Percentiles rank a stretch among this genome's conserved stretches.
phyloP scores from a whole-genome alignment of 2,329 filamentous ascomycete genomes.

The Chalaropsis ovoidea region DNA sequence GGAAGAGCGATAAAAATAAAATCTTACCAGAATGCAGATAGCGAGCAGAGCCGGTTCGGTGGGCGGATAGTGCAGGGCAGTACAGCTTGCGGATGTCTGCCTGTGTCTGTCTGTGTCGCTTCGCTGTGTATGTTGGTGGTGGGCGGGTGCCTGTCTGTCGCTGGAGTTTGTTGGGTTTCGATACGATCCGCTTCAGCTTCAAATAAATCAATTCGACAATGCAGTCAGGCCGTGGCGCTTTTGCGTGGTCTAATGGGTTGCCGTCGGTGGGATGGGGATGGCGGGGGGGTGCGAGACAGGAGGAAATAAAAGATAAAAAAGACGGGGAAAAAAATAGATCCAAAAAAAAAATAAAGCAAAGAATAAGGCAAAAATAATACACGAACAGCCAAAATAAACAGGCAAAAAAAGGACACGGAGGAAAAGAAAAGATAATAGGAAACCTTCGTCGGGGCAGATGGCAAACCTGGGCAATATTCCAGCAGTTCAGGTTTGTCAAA shows the following conservation, averaged over 20 bases:
- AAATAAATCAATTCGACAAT: constrained; percentile 11
- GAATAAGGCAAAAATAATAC: neutral
- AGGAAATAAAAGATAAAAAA: constrained; percentile 10
- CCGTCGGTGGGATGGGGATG: neutral
- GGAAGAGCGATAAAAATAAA: constrained; percentile 4
- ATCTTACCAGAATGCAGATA: constrained; percentile 6
- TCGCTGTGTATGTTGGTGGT: neutral
- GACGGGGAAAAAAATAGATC: neutral
- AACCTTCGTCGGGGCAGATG: constrained; percentile 11
- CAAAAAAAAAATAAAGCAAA: constrained; percentile 7
- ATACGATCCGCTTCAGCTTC: constrained; percentile 2
- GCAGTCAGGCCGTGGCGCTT: constrained; percentile 14
- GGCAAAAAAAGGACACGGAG: neutral
- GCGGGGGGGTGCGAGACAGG: neutral
- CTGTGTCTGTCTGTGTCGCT: neutral
- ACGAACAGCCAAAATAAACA: neutral
- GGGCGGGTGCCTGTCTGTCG: neutral
- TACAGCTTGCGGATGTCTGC: neutral
- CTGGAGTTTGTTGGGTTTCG: constrained; percentile 4
- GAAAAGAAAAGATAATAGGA: constrained; percentile 3
- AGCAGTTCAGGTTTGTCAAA: constrained; percentile 22
- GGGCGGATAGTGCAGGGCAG: no score
- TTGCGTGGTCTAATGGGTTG: neutral
- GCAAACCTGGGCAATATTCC: constrained; percentile 26
- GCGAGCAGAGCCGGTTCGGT: neutral